Percentiles rank a stretch among this genome's conserved stretches.
Conservation (phyloP, 1,139 yeast species). For the Debaryomyces fabryi region DNA sequence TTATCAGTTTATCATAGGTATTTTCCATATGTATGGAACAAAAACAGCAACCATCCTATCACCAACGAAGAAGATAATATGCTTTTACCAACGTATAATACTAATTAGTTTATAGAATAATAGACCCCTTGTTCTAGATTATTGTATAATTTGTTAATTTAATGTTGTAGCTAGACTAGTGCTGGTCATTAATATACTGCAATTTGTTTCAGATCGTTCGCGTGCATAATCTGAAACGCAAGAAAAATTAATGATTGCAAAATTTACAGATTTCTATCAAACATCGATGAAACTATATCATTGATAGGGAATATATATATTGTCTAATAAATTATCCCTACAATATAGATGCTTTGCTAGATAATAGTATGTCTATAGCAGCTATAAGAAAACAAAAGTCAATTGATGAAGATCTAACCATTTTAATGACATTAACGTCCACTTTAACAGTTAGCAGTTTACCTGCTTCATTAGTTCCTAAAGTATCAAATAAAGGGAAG, state of each 20-base stretch:
- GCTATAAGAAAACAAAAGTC: conserved; percentile 1
- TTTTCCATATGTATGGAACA: conserved; percentile 29
- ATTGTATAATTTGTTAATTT: background rate
- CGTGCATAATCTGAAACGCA: conserved; percentile 3
- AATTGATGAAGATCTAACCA: conserved; percentile 16
- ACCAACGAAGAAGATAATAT: conserved; percentile 14
- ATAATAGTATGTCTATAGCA: background rate
- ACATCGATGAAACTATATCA: conserved; percentile 3
- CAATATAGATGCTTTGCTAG: background rate
- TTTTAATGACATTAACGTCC: conserved; percentile 23
- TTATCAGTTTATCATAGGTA: conserved; percentile 42
- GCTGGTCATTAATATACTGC: background rate
- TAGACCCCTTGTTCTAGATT: conserved; percentile 1
- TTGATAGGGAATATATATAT: conserved; percentile 1
- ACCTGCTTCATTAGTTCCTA: conserved; percentile 5
- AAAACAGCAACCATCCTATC: conserved; percentile 17
- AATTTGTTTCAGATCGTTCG: conserved; percentile 1
- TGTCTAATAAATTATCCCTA: background rate
- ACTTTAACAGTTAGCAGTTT: conserved; percentile 19
- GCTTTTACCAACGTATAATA: conserved; percentile 14
- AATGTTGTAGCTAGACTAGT: background rate
- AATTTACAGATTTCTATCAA: background rate
- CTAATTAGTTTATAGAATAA: conserved; percentile 2
- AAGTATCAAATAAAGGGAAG: background rate
- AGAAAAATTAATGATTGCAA: conserved; percentile 5